A percentile compares a stretch with the other conserved stretches of the same genome.
phyloP scores from a whole-genome alignment of 2,329 filamentous ascomycete species.

The Lecanicillium sp. region DNA sequence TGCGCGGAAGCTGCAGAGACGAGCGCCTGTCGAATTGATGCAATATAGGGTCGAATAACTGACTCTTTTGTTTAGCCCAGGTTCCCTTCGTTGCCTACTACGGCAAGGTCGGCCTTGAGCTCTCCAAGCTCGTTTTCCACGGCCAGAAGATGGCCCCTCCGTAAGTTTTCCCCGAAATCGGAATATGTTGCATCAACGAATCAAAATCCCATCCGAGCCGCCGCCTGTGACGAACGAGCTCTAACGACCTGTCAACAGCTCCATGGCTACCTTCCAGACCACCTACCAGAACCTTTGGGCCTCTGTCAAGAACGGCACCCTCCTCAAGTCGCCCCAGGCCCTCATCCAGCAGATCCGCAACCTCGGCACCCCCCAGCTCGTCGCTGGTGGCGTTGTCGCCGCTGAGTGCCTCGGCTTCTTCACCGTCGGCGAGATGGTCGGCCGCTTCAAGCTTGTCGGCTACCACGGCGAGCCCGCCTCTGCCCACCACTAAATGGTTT shows the following conservation, averaged over 20 bases:
- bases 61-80: slow-evolving; percentile 53
- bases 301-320: slow-evolving; percentile 58
- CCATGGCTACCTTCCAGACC: slow-evolving; percentile 73
- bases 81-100: slow-evolving; percentile 88
- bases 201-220: not conserved
- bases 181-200: not conserved
- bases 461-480: slow-evolving; percentile 65
- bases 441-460: slow-evolving; percentile 88
- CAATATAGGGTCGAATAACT: too few relatives aligned
- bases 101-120: slow-evolving; percentile 79
- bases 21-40: too few relatives aligned
- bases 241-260: slow-evolving; percentile 42
- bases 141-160: slow-evolving; percentile 90
- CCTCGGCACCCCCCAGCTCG: slow-evolving; percentile 64
- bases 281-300: slow-evolving; percentile 75
- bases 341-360: slow-evolving; percentile 56
- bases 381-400: slow-evolving; percentile 66
- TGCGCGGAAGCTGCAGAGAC: too few relatives aligned
- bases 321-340: slow-evolving; percentile 51
- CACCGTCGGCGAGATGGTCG: slow-evolving; percentile 94
- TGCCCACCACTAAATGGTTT: slow-evolving; percentile 50
- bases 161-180: slow-evolving; percentile 54
- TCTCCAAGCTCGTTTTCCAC: slow-evolving; percentile 79
- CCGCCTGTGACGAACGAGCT: not conserved
- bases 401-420: slow-evolving; percentile 96